A percentile compares a stretch with the other conserved stretches of the same genome.
phyloP scores from a whole-genome alignment of 2,329 filamentous ascomycete genomes.

The Trichoderma koningiopsis region DNA sequence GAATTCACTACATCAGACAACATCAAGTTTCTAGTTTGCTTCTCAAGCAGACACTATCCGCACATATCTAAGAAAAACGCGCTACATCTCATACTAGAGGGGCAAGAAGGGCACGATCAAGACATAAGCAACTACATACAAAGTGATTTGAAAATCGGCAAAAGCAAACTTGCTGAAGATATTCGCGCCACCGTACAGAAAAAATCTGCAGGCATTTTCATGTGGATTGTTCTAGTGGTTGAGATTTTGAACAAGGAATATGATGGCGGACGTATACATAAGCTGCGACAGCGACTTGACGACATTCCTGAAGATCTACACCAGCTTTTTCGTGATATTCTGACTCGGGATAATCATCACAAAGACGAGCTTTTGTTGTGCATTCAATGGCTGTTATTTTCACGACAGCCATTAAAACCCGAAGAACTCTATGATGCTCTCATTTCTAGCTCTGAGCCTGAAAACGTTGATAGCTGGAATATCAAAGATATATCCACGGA shows the following conservation, averaged over 20 bases:
- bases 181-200: constrained; percentile 33
- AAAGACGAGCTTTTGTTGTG: constrained; percentile 46
- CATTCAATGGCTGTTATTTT: constrained; percentile 56
- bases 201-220: constrained; percentile 47
- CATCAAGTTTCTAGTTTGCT: constrained; percentile 41
- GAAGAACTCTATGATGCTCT: constrained; percentile 47
- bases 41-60: constrained; percentile 54
- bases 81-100: constrained; percentile 33
- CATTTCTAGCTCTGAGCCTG: not conserved
- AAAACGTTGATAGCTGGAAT: not conserved
- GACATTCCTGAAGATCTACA: constrained; percentile 45
- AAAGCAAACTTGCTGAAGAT: constrained; percentile 32
- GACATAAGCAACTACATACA: constrained; percentile 35
- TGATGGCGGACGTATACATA: constrained; percentile 32
- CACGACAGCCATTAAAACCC: constrained; percentile 45
- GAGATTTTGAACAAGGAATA: constrained; percentile 43
- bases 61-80: constrained; percentile 40
- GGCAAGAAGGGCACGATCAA: constrained; percentile 29
- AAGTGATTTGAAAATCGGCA: constrained; percentile 36
- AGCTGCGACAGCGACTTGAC: constrained; percentile 34
- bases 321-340: constrained; percentile 54
- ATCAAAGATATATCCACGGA: constrained; percentile 31
- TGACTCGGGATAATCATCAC: constrained; percentile 50
- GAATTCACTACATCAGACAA: constrained; percentile 29
- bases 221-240: constrained; percentile 47